Base-by-base conservation (phyloP, 2,329 filamentous ascomycete species). In the Elsinoe batatas region DNA sequence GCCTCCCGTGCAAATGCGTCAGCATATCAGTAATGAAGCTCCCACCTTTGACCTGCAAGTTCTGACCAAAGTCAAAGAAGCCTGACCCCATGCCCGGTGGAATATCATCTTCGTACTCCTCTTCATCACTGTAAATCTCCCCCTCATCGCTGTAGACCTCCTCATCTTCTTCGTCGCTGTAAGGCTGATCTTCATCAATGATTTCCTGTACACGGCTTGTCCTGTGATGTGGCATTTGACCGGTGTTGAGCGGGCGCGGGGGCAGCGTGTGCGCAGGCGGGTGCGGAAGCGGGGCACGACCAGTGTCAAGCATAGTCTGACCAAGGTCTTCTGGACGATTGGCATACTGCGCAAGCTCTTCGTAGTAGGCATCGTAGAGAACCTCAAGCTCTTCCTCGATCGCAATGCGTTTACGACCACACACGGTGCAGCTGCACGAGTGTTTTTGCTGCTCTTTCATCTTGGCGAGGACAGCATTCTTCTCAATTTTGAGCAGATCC, bases 391-490 rank as follows among this genome's bases (percentile, higher is more conserved):
- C 93, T 72, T 98, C 93, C 72, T 98, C 93, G 63, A 98, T 98
- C 37, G 93, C 93, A 11, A 87, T 95, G 54, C 93, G 83, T 75
- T 98, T 98, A 62, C 93, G 82, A 54, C 93, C 93, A 70, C 93
- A 98, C 38, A 98, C 91, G 3, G 90, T 94, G 72, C 93, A 98
- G 69, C 91, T 96, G 76, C 93, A 98, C 2, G 91, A 97, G 70
- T 97, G 91, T 72, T 97, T 97, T 71, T 98, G 93, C 71, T 98
- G 93, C 71, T 98, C 93, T 77, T 98, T 98, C 93, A 98, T 98
- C 77, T 98, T 98, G 67, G 88, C 90, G 56, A 98, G 75, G 0
- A 98, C 93, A 6, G 93, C 91, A 71, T 98, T 91, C 74, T 98
- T 98, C 72, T 98, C 93, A 30, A 98, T 91, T 72, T 96, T 96